These are phyloP conservation scores for Tulasnella sp. DNA, from an alignment of 768 basidiomycete genomes.

Conservation along the genomic window DNA sequence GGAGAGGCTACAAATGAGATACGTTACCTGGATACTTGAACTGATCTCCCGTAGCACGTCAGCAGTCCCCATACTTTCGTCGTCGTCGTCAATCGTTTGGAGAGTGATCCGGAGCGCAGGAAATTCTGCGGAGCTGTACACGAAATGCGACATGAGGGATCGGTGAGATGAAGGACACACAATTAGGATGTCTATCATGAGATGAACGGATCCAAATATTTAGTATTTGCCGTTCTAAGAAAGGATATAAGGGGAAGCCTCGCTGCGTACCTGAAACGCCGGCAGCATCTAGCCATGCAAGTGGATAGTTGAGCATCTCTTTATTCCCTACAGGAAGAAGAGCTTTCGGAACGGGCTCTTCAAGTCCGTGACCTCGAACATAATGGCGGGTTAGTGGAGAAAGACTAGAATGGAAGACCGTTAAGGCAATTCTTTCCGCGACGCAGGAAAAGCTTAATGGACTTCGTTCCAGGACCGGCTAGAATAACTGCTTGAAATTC, in stretches of 20 bases:
- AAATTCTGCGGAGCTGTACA: slow-evolving; percentile 67
- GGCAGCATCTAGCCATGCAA: slow-evolving; percentile 86
- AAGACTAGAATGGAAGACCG: slow-evolving; percentile 54
- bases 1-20: slow-evolving; percentile 11
- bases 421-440: background rate
- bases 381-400: slow-evolving; percentile 73
- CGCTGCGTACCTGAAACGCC: slow-evolving; percentile 72
- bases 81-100: slow-evolving; percentile 77
- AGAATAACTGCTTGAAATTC: slow-evolving; percentile 90
- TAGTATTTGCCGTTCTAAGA: background rate
- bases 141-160: slow-evolving; percentile 75
- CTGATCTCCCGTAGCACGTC: slow-evolving; percentile 77
- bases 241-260: slow-evolving; percentile 12
- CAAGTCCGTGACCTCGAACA: slow-evolving; percentile 60
- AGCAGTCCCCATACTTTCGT: slow-evolving; percentile 71
- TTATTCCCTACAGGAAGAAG: slow-evolving; percentile 85
- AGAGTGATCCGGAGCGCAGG: slow-evolving; percentile 74
- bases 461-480: slow-evolving; percentile 89
- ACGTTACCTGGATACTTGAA: slow-evolving; percentile 60
- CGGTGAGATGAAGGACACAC: slow-evolving; percentile 82
- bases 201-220: background rate
- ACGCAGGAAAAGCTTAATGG: slow-evolving; percentile 23
- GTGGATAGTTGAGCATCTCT: slow-evolving; percentile 80
- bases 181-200: slow-evolving; percentile 73
- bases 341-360: slow-evolving; percentile 75